phyloP scores from a whole-genome alignment of 306 rosid genomes.

The Citrullus amarus region DNA sequence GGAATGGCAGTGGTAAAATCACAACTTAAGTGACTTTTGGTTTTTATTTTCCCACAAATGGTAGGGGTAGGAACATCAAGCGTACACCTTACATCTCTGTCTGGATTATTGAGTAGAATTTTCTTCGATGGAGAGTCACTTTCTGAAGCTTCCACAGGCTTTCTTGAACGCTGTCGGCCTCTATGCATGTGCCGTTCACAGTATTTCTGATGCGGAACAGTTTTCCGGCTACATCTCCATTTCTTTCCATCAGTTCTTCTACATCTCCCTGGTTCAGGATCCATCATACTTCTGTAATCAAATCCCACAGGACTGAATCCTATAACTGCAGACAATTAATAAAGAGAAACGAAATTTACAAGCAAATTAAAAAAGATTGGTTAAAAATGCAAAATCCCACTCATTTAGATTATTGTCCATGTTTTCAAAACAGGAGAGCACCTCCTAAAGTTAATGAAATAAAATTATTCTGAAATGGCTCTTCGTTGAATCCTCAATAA shows the following conservation, averaged over 20 bases:
- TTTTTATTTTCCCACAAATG: slow-evolving; percentile 12
- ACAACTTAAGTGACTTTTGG: slow-evolving; percentile 9
- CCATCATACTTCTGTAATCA: slow-evolving; percentile 28
- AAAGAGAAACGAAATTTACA: slow-evolving; percentile 6
- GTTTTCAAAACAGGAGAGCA: neutral
- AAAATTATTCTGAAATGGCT: neutral
- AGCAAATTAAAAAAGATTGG: neutral
- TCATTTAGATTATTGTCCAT: neutral
- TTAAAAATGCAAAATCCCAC: neutral
- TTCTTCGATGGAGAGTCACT: slow-evolving; percentile 22
- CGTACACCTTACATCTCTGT: slow-evolving; percentile 12
- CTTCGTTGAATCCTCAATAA: neutral
- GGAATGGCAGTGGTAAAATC: slow-evolving; percentile 9
- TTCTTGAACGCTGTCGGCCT: slow-evolving; percentile 97
- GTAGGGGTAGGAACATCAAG: slow-evolving; percentile 5
- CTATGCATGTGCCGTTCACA: slow-evolving; percentile 78
- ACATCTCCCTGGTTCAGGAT: slow-evolving; percentile 62
- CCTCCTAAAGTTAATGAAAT: neutral
- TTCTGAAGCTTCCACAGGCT: slow-evolving; percentile 77
- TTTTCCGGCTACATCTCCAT: slow-evolving; percentile 61
- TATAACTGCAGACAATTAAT: slow-evolving; percentile 25
- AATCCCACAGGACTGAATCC: slow-evolving; percentile 22
- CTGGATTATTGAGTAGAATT: slow-evolving; percentile 16
- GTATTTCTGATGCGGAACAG: slow-evolving; percentile 48
- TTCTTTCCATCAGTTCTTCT: slow-evolving; percentile 95